Base-by-base conservation (phyloP, 1,284 basidiomycete genomes). In the Hemileccinum hortonii region DNA sequence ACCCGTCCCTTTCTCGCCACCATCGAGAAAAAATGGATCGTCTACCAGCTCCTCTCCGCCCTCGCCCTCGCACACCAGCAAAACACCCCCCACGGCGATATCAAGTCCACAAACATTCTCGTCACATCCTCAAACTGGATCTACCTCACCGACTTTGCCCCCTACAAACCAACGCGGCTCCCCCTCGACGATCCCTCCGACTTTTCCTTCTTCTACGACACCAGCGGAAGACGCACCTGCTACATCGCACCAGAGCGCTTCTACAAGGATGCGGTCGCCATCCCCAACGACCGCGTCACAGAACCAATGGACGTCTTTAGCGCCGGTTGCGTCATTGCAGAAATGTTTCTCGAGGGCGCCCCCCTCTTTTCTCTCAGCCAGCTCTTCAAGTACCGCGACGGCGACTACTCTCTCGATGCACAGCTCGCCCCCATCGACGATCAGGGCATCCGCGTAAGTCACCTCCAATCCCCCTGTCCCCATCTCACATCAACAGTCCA, bases 281-380 rank as follows among this genome's bases (percentile, higher is more conserved):
- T 76, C 11, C 73, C 73, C 59, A 73, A 79, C 56, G 88, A 95
- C 56, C 86, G 81, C 60, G 87, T 99, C 21, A 94, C 92, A 0
- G 94, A 99, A 70, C 81, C 91, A 4, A 99, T 99, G 97, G 97
- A 99, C 68, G 92, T 96, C 47, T 99, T 99, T 66, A 94, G 94
- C 55, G 83, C 86, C 0, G 97, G 97, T 30, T 99, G 96, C 69
- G 95, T 98, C 16, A 84, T 99, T 32, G 93, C 95, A 1, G 97
- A 99, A 71, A 80, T 99, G 55, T 99, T 97, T 77, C 79, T 95
- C 39, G 97, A 99, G 66, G 97, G 97, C 1, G 85, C 91, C 0
- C 92, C 92, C 1, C 80, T 97, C 36, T 99, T 99, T 75, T 96
- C 92, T 0, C 78, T 99, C 42, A 94, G 91, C 64, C 96, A 98